These are phyloP conservation scores for Macroventuria anomochaeta DNA, from an alignment of 2,329 filamentous ascomycete genomes.

Conservation along the genomic window DNA sequence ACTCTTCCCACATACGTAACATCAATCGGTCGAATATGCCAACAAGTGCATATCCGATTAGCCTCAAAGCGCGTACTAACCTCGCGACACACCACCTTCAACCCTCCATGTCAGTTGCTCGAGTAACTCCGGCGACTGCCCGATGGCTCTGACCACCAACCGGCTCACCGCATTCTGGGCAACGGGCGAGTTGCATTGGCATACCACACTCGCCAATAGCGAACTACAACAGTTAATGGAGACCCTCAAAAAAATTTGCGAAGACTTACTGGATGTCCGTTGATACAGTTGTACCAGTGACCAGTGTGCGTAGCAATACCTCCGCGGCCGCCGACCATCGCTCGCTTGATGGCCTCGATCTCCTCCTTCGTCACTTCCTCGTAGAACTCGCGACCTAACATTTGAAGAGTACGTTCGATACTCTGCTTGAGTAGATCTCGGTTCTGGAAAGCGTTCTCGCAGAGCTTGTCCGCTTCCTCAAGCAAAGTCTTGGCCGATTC, in stretches of 20 bases:
- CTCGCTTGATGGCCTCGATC: constrained; percentile 53
- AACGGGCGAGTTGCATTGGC: constrained; percentile 66
- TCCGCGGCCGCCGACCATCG: constrained; percentile 54
- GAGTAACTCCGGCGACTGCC: constrained; percentile 59
- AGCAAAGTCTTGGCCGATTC: constrained; percentile 37
- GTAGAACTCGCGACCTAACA: constrained; percentile 49
- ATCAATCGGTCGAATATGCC: not conserved
- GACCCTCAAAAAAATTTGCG: not conserved
- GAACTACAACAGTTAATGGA: constrained; percentile 46
- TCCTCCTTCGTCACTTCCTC: constrained; percentile 53
- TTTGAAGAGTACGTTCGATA: constrained; percentile 32
- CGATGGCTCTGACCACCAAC: constrained; percentile 64
- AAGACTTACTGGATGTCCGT: constrained; percentile 58
- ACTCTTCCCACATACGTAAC: not conserved
- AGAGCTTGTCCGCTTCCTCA: constrained; percentile 39
- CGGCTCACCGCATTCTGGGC: constrained; percentile 66
- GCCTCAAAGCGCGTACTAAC: no score
- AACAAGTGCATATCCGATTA: not conserved
- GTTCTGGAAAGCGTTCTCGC: constrained; percentile 41
- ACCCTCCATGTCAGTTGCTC: constrained; percentile 58
- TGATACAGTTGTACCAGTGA: constrained; percentile 67
- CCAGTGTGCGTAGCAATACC: constrained; percentile 56
- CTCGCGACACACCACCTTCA: not conserved
- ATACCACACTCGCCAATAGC: constrained; percentile 71
- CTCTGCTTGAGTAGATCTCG: constrained; percentile 33